phyloP scores from a whole-genome alignment of 1,139 yeast species.

The Pneumocystis oryctolagi region DNA sequence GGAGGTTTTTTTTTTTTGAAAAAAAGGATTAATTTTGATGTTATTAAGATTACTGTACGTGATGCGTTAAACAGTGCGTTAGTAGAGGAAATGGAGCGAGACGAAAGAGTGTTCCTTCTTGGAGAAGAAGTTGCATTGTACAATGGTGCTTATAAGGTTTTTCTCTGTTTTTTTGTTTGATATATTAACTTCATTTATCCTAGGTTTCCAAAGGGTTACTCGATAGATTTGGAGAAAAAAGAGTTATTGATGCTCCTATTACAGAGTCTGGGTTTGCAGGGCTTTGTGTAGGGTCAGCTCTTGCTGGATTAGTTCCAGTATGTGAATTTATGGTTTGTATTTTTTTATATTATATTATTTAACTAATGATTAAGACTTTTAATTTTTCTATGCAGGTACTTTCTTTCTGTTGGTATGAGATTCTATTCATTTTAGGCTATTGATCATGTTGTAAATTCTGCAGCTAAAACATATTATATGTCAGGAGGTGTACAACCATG shows the following conservation, averaged over 20 bases:
- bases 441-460: slow-evolving; percentile 95
- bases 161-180: slow-evolving; percentile 33
- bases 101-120: slow-evolving; percentile 82
- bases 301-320: slow-evolving; percentile 91
- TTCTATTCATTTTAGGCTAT: slow-evolving; percentile 61
- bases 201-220: slow-evolving; percentile 42
- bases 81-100: slow-evolving; percentile 95
- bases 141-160: slow-evolving; percentile 96
- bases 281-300: slow-evolving; percentile 90
- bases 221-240: slow-evolving; percentile 93
- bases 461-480: slow-evolving; percentile 97
- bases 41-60: slow-evolving; percentile 68
- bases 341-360: slow-evolving; percentile 42
- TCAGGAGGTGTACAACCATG: slow-evolving; percentile 97
- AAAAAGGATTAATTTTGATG: not conserved
- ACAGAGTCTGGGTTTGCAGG: slow-evolving; percentile 99
- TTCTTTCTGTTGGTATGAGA: slow-evolving; percentile 18
- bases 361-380: not conserved
- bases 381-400: not conserved
- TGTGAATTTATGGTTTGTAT: slow-evolving; percentile 98
- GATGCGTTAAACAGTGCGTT: slow-evolving; percentile 90
- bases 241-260: slow-evolving; percentile 94
- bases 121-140: slow-evolving; percentile 99
- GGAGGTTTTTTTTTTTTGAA: not conserved
- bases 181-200: not conserved